Conservation (phyloP, 2,329 filamentous ascomycete genomes). For the Phialophora expanda region DNA sequence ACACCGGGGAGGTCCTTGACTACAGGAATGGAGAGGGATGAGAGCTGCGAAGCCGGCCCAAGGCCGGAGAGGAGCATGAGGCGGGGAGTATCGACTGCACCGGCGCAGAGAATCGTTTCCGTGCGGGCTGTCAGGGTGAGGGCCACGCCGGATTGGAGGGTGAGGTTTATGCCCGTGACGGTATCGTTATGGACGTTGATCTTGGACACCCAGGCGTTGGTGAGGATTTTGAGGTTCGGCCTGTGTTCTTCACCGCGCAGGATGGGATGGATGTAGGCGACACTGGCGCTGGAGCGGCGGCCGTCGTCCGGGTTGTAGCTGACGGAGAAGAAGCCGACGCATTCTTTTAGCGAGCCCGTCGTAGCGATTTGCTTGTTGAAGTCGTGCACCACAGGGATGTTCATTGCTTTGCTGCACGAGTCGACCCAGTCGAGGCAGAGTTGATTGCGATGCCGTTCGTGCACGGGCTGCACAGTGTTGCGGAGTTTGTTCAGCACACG, state of each 20-base stretch:
- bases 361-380: constrained; percentile 84
- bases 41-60: constrained; percentile 59
- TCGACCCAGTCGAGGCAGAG: constrained; percentile 89
- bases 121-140: constrained; percentile 65
- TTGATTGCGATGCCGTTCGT: constrained; percentile 84
- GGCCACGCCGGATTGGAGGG: constrained; percentile 64
- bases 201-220: constrained; percentile 84
- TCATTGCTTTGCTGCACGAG: constrained; percentile 76
- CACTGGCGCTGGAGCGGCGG: constrained; percentile 80
- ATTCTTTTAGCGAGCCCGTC: constrained; percentile 73
- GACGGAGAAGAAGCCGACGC: constrained; percentile 88
- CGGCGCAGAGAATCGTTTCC: constrained; percentile 80
- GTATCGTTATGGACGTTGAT: constrained; percentile 70
- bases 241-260: constrained; percentile 80
- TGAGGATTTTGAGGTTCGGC: constrained; percentile 83
- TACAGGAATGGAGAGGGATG: constrained; percentile 61
- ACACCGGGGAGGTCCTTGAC: constrained; percentile 66
- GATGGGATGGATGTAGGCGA: constrained; percentile 92
- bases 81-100: constrained; percentile 80
- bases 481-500: constrained; percentile 80
- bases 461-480: constrained; percentile 89
- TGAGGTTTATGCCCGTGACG: constrained; percentile 76
- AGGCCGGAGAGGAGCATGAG: constrained; percentile 61
- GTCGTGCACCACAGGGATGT: constrained; percentile 80
- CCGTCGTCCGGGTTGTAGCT: constrained; percentile 90